These are phyloP conservation scores for Scytalidium sp. DNA, from an alignment of 2,329 filamentous ascomycete genomes.

Conservation along the genomic window DNA sequence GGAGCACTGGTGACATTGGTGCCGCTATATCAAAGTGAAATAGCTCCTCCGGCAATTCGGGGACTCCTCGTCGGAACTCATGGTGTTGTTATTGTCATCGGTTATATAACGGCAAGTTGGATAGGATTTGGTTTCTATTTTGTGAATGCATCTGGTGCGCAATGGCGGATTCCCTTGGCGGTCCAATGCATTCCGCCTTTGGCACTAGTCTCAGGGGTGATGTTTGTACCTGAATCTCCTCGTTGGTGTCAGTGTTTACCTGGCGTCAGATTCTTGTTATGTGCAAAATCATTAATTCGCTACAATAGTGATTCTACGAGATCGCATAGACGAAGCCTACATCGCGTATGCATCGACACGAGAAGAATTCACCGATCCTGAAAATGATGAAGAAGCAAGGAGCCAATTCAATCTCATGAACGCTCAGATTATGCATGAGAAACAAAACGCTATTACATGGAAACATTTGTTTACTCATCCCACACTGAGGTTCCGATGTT, in stretches of 20 bases:
- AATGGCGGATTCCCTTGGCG: conserved; percentile 65
- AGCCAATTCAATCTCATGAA: neutral
- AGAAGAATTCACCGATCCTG: neutral
- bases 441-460: neutral
- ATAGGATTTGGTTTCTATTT: conserved; percentile 21
- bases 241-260: conserved; percentile 54
- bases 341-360: neutral
- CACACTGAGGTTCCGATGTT: neutral
- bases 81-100: conserved; percentile 57
- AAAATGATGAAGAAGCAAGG: neutral
- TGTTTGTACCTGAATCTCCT: conserved; percentile 77
- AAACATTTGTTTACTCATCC: neutral
- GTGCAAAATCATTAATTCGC: too few relatives aligned
- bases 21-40: conserved; percentile 69
- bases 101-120: conserved; percentile 45
- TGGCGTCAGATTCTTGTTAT: neutral
- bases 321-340: neutral
- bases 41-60: conserved; percentile 63
- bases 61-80: conserved; percentile 59
- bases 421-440: neutral
- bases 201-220: conserved; percentile 66
- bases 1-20: conserved; percentile 60
- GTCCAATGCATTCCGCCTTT: conserved; percentile 77
- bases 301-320: neutral
- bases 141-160: conserved; percentile 10